phyloP scores from a whole-genome alignment of 495 filamentous ascomycete genomes.

The Podospora didyma region DNA sequence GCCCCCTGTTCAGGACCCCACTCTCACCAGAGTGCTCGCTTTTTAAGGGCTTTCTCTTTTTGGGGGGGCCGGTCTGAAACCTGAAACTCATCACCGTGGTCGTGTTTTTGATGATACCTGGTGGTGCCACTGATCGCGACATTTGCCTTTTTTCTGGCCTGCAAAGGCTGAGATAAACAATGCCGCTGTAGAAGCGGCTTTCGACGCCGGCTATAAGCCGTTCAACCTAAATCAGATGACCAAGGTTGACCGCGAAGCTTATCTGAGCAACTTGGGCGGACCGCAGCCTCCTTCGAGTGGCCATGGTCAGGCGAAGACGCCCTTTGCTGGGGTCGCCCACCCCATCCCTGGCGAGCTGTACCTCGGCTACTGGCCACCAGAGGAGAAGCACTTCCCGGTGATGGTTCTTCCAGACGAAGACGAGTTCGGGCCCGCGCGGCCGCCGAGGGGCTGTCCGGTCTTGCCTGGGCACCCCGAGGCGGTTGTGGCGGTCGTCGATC shows the following conservation, averaged over 20 bases:
- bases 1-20: too few species aligned
- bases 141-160: slow-evolving; percentile 27
- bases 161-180: slow-evolving; percentile 32
- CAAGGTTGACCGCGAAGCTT: slow-evolving; percentile 2
- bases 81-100: too few species aligned
- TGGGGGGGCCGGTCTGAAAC: too few species aligned
- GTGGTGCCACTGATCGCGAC: too few species aligned
- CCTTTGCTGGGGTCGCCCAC: slow-evolving; percentile 5
- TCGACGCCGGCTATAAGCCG: slow-evolving; percentile 27
- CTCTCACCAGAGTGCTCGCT: too few species aligned
- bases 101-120: too few species aligned
- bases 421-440: too few species aligned
- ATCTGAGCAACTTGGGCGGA: not conserved
- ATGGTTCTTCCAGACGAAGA: slow-evolving; percentile 38
- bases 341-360: slow-evolving; percentile 29
- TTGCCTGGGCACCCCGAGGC: too few species aligned
- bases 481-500: too few species aligned
- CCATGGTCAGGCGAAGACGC: slow-evolving; percentile 1
- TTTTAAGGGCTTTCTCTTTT: too few species aligned
- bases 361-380: slow-evolving; percentile 27
- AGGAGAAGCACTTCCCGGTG: slow-evolving; percentile 30
- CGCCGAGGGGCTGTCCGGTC: too few species aligned
- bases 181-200: slow-evolving; percentile 20
- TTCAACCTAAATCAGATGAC: slow-evolving; percentile 26
- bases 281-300: too few species aligned